phyloP scores from a whole-genome alignment of 2,329 filamentous ascomycete species.

The Seiridium unicorne region DNA sequence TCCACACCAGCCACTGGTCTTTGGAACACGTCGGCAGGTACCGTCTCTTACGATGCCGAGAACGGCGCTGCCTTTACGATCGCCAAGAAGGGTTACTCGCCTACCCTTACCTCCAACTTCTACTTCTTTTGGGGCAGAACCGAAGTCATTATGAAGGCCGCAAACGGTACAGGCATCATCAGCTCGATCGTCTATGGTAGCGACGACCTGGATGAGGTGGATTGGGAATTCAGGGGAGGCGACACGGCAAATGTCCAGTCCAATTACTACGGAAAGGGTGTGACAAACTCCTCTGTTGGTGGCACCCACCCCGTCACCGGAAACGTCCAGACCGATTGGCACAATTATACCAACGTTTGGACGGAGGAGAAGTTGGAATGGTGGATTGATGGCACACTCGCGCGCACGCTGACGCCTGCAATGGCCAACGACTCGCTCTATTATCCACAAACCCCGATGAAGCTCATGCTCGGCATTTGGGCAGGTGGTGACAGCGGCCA shows the following conservation, averaged over 20 bases:
- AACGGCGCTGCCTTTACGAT: constrained; percentile 74
- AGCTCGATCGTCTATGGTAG: constrained; percentile 81
- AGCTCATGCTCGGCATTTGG: constrained; percentile 66
- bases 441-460: constrained; percentile 78
- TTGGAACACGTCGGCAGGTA: constrained; percentile 70
- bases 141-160: constrained; percentile 75
- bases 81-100: constrained; percentile 67
- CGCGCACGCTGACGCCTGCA: constrained; percentile 61
- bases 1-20: constrained; percentile 53
- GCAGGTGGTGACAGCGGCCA: constrained; percentile 58
- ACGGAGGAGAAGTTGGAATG: constrained; percentile 64
- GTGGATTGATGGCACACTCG: constrained; percentile 65
- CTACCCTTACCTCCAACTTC: constrained; percentile 75
- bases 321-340: constrained; percentile 58
- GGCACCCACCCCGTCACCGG: constrained; percentile 54
- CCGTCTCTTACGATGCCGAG: constrained; percentile 57
- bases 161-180: constrained; percentile 72
- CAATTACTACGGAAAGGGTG: constrained; percentile 80
- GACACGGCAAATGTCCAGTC: constrained; percentile 62
- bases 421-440: constrained; percentile 61
- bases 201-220: constrained; percentile 82
- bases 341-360: constrained; percentile 79
- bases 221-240: constrained; percentile 78
- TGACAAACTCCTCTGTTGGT: constrained; percentile 61
- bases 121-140: constrained; percentile 85